A percentile compares a stretch with the other conserved stretches of the same genome.
phyloP scores from a whole-genome alignment of 78 protist species.

The Cavenderia fasciculata region DNA sequence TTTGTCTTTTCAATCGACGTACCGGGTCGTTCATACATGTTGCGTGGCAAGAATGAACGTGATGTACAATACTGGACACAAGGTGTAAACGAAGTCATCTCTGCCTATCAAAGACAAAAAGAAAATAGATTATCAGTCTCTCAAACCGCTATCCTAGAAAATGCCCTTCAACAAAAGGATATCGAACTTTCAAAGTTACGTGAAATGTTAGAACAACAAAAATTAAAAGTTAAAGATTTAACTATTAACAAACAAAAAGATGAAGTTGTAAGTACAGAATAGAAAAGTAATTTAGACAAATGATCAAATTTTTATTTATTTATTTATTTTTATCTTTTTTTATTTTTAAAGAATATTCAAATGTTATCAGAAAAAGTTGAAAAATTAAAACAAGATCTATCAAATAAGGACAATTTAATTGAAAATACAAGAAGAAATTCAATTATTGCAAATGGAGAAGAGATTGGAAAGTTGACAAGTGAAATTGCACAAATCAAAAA shows the following conservation, averaged over 20 bases:
- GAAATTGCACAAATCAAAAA: conserved; percentile 2
- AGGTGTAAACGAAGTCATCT: conserved; percentile 30
- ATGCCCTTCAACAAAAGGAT: conserved; percentile 32
- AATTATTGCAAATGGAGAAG: conserved; percentile 32
- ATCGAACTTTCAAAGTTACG: conserved; percentile 8
- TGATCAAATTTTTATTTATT: neutral
- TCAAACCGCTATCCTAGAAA: conserved; percentile 9
- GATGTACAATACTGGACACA: conserved; percentile 57
- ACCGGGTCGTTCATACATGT: conserved; percentile 22
- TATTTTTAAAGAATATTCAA: neutral
- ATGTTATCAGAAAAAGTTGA: neutral
- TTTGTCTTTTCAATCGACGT: conserved; percentile 26
- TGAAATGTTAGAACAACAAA: conserved; percentile 14
- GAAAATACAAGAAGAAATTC: neutral
- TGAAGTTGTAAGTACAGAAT: neutral
- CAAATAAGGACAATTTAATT: neutral
- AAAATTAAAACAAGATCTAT: neutral
- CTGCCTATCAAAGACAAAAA: neutral
- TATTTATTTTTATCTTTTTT: too few relatives aligned
- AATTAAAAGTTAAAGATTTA: neutral
- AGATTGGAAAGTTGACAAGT: neutral
- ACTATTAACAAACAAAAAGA: neutral
- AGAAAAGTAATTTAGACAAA: neutral
- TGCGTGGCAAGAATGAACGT: conserved; percentile 26
- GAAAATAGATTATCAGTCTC: neutral